A percentile compares a stretch with the other conserved stretches of the same genome.
Conservation (phyloP, 2,329 filamentous ascomycete genomes). For the Hymenoscyphus fructigenus region DNA sequence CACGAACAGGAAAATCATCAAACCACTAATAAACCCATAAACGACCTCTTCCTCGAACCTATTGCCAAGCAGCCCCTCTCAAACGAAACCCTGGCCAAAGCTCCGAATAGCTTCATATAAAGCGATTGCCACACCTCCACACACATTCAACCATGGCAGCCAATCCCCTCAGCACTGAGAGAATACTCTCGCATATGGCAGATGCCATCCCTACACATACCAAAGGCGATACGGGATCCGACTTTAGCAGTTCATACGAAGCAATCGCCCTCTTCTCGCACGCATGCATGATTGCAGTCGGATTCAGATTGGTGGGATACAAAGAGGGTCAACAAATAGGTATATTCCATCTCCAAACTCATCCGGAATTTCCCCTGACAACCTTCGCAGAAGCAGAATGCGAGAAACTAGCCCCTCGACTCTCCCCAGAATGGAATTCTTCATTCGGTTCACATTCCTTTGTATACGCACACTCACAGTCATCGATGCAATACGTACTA, state of each 20-base stretch:
- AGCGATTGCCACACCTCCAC: not conserved
- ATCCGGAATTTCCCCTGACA: not conserved
- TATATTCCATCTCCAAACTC: constrained; percentile 39
- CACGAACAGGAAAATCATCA: not conserved
- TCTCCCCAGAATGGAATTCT: constrained; percentile 80
- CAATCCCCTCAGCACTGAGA: constrained; percentile 44
- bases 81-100: not conserved
- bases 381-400: constrained; percentile 52
- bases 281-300: constrained; percentile 75
- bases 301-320: constrained; percentile 80
- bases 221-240: constrained; percentile 54
- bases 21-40: not conserved
- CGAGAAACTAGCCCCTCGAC: constrained; percentile 55
- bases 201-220: constrained; percentile 57
- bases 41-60: not conserved
- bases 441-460: constrained; percentile 72
- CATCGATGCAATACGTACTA: constrained; percentile 78
- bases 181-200: constrained; percentile 56
- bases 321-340: constrained; percentile 76
- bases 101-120: not conserved
- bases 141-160: constrained; percentile 27
- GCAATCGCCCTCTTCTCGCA: constrained; percentile 82
- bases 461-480: constrained; percentile 82
- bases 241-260: constrained; percentile 72
- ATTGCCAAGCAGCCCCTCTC: not conserved